These are phyloP conservation scores for Penicillium sp. DNA, from an alignment of 2,329 filamentous ascomycete species.

Conservation along the genomic window DNA sequence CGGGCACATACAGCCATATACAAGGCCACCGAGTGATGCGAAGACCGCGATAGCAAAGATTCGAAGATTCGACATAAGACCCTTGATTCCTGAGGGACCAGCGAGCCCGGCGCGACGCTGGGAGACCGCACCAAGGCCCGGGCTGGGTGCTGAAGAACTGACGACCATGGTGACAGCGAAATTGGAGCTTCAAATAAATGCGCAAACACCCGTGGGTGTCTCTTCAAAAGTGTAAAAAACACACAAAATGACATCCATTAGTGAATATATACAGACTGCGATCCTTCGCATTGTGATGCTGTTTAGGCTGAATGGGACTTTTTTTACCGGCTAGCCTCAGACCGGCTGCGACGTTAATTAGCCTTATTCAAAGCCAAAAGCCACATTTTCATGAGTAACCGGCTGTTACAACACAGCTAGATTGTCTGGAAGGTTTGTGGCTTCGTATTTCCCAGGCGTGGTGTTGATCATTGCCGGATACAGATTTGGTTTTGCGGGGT, in stretches of 20 bases:
- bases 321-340: not conserved
- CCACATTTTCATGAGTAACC: not conserved
- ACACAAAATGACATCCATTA: not conserved
- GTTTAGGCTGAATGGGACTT: not conserved
- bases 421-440: not conserved
- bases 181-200: not conserved
- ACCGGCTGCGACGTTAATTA: not conserved
- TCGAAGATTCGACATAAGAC: not conserved
- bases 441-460: not conserved
- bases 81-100: not conserved
- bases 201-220: not conserved
- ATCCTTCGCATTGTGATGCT: not conserved
- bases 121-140: not conserved
- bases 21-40: not conserved
- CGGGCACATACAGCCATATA: constrained; percentile 21
- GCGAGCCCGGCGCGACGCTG: constrained; percentile 1
- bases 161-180: not conserved
- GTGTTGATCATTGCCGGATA: not conserved
- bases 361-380: not conserved
- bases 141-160: not conserved
- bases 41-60: not conserved
- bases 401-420: not conserved
- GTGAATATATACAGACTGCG: not conserved
- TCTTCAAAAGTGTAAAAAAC: not conserved
- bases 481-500: not conserved